Conservation (phyloP, 306 rosid species). For the Vigna nakashimae region DNA sequence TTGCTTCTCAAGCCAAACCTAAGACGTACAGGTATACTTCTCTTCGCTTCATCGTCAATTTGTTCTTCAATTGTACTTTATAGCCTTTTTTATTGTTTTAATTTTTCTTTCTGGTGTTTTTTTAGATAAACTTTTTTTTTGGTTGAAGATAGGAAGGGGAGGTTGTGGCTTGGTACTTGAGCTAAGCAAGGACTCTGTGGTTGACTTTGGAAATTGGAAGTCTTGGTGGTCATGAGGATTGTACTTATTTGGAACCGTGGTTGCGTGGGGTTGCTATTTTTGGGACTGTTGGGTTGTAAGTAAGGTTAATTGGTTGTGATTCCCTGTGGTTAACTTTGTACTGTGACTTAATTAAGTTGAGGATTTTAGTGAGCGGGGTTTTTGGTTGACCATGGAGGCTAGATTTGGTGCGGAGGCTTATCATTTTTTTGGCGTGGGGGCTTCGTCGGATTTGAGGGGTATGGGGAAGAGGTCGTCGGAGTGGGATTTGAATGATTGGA, state of each 20-base stretch:
- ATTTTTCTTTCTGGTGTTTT: neutral
- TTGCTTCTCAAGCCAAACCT: slow-evolving; percentile 2
- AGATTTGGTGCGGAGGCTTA: slow-evolving; percentile 64
- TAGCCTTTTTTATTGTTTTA: neutral
- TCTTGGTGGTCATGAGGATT: slow-evolving; percentile 53
- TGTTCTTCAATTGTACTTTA: slow-evolving; percentile 28
- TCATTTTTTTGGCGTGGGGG: slow-evolving; percentile 50
- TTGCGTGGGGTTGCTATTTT: slow-evolving; percentile 56
- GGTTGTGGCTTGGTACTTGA: slow-evolving; percentile 27
- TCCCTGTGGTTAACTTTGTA: slow-evolving; percentile 38
- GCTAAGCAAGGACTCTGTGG: slow-evolving; percentile 32
- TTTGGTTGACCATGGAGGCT: slow-evolving; percentile 64
- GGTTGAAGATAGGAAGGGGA: slow-evolving; percentile 19
- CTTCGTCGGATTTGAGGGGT: slow-evolving; percentile 11
- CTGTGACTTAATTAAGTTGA: slow-evolving; percentile 31
- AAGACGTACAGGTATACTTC: slow-evolving; percentile 35
- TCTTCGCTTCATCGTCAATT: slow-evolving; percentile 14
- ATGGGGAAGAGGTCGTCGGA: slow-evolving; percentile 61
- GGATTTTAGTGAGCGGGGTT: neutral
- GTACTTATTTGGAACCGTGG: slow-evolving; percentile 60
- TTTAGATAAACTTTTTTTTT: neutral
- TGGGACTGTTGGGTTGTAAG: slow-evolving; percentile 62
- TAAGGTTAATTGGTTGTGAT: slow-evolving; percentile 38
- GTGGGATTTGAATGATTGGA: slow-evolving; percentile 90
- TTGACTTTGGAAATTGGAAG: slow-evolving; percentile 42